Evolutionary conservation across 176 grass and related monocot genomes (phyloP), one percentile per base, ranked within the genome.

Genomic region (Cenchrus americanus): DNA sequence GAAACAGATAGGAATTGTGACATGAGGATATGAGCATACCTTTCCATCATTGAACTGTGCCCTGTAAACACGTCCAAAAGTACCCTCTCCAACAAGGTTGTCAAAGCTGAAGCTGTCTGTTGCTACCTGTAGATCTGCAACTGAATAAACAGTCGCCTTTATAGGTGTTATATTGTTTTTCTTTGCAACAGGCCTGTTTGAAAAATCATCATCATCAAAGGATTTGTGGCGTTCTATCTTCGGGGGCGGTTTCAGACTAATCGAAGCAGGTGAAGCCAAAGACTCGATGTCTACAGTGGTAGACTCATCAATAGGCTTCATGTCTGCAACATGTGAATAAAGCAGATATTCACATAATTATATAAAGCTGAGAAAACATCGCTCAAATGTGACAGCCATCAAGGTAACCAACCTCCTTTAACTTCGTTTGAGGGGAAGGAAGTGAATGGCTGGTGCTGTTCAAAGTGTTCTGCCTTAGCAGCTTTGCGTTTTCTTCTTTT

Each of bases 101-200:
- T 96, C 91, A 21, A 90, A 84, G 68, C 69, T 95, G 64, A 98
- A 98, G 82, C 96, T 98, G 52, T 95, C 87, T 71, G 96, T 98
- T 83, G 91, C 93, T 86, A 98, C 92, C 82, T 98, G 96, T 65
- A 98, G 83, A 65, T 98, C 96, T 19, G 96, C 91, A 75, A 98
- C 93, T 86, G 96, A 95, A 98, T 95, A 98, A 74, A 92, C 79
- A 77, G 83, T 78, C 77, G 93, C 88, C 78, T 92, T 92, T 84
- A 98, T 86, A 74, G 83, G 60, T 84, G 86, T 52, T 69, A 54
- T 27, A 69, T 88, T 86, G 50, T n/a, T 75, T 88, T 83, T 98
- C 89, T 87, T 93, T 22, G 66, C 1, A 23, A 82, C 77, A 50
- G 77, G 70, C 44, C 92, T 95, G 75, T 87, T 98, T 75, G 83